Evolutionary conservation across 495 filamentous ascomycete species (phyloP), one percentile per base, ranked within the genome.

Genomic region (Aspergillus nidulans): DNA sequence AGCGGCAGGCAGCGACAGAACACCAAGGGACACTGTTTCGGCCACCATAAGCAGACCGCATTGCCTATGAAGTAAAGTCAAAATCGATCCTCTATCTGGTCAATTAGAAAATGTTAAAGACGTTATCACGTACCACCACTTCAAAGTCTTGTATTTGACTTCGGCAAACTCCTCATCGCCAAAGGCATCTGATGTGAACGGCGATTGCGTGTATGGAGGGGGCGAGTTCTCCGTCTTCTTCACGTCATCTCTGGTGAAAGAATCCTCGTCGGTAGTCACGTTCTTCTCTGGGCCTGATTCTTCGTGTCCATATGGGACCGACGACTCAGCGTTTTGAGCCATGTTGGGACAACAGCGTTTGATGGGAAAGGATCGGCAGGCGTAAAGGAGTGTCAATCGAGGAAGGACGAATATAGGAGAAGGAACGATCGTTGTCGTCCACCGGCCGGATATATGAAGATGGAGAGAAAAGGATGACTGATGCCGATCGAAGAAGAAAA

Each of bases 1-100:
- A n/a, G 80, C 82, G 6, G 72, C 67, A 4, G 86, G 86, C 20
- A 89, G 73, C 28, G 82, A 83, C 34, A 89, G 74, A 61, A 81
- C 82, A 43, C 86, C 86, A n/a, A 88, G 77, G 5, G 85, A 85
- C 36, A 89, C 84, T n/a, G 85, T 86, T 63, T 87, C 84, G 47
- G 85, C 86, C 62, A 89, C 85, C 69, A 89, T 81, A 51, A 88
- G 64, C 43, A 74, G 49, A 57, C 73, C 73, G 55, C 71, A 73
- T 69, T 76, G 73, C 72, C 71, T 74, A 50, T 21, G 5, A 30
- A 55, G 9, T 24, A 13, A 32, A 49, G 6, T 30, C 46, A 21
- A 32, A 19, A 48, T 12, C 30, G 12, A 16, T 25, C 18, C 16
- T 36, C 20, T 46, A 55, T 9, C 13, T 15, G 40, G 6, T 36